Base-by-base conservation (phyloP, 139 green algal species). In the Haematococcus sp. region DNA sequence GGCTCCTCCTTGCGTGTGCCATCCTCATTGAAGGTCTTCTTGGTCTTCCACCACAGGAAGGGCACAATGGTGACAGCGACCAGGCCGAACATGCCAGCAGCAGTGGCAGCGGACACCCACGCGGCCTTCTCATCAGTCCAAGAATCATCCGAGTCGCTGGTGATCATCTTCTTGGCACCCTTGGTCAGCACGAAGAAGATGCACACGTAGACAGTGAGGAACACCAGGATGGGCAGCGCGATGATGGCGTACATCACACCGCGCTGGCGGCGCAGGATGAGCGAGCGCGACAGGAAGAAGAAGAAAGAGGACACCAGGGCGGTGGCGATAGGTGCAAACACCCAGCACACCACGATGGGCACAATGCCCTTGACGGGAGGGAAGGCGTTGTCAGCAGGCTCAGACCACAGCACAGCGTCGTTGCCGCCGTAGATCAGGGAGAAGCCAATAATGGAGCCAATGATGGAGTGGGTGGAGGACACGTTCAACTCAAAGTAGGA, bases 311-410 rank as follows among this genome's bases (percentile, higher is more conserved):
- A 63, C 9, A 52, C 46, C 0, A 46, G 1, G 33, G 73, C 85
- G 13, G 86, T 86, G 20, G 88, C 54, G 28, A 90, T 70, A 23
- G 88, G 88, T 25, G 82, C 80, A n/a, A 92, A 71, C 56, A 93
- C 81, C 88, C 88, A 91, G 23, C 82, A 84, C 27, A 85, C 23
- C 25, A 89, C 59, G 63, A 93, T 88, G 13, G 78, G 68, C 19
- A 64, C 40, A 13, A 80, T 27, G 13, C 63, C 73, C 32, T 75
- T 83, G 77, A 72, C 80, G 31, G 81, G 77, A 22, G 83, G 83
- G 70, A 88, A 84, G 58, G 67, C 44, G 3, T 9, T 19, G 23
- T 44, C 31, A 44, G 78, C 79, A n/a, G 55, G 66, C n/a, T 25
- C 63, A 7, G 73, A 63, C 81, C 84, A 89, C 23, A 79, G 68